Percentiles rank a stretch among this genome's conserved stretches.
phyloP scores from a whole-genome alignment of 306 rosid species.

The Corylus heterophylla region DNA sequence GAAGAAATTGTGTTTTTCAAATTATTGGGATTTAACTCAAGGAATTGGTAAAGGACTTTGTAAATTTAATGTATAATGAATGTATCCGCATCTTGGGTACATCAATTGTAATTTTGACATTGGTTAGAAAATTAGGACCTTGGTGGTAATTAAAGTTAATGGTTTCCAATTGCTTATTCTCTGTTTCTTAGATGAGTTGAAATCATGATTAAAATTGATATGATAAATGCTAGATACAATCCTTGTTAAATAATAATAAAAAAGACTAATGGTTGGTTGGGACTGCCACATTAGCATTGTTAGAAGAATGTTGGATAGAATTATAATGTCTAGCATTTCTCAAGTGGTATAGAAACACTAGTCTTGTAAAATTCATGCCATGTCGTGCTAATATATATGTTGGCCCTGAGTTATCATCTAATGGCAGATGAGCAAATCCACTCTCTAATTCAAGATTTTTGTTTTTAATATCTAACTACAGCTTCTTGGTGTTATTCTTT shows the following conservation, averaged over 20 bases:
- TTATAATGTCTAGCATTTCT: no score
- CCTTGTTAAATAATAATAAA: no score
- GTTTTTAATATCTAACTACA: not conserved
- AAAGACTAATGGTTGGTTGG: no score
- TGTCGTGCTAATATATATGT: not conserved
- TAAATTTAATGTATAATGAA: not conserved
- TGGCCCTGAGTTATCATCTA: constrained; percentile 3
- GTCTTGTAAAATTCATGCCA: not conserved
- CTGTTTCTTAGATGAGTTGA: not conserved
- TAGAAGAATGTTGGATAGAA: no score
- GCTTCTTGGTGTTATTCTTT: constrained; percentile 5
- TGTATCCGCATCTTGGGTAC: not conserved
- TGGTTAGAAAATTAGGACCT: not conserved
- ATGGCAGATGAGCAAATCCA: not conserved
- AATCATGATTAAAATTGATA: not conserved
- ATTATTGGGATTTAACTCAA: constrained; percentile 5
- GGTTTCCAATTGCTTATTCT: not conserved
- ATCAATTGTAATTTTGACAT: constrained; percentile 3
- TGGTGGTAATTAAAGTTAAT: not conserved
- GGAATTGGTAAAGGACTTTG: not conserved
- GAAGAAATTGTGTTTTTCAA: not conserved
- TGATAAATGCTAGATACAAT: no score
- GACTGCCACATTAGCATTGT: no score
- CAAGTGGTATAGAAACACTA: not conserved
- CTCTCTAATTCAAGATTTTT: not conserved